A percentile compares a stretch with the other conserved stretches of the same genome.
Conservation (phyloP, 2,329 filamentous ascomycete species). For the Penicillium sp. region DNA sequence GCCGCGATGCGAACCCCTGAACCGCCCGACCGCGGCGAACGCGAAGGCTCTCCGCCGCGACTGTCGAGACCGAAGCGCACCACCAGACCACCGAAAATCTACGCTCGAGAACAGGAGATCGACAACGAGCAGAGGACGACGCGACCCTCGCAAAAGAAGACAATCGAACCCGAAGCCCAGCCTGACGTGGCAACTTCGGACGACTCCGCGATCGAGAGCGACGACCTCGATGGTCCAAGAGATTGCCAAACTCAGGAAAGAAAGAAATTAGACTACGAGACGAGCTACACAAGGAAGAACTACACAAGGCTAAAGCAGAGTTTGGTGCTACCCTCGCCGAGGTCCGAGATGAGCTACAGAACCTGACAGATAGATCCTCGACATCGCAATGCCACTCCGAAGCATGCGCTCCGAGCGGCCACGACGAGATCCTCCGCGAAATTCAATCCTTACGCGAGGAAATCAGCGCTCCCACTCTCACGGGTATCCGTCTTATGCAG, state of each 20-base stretch:
- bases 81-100: conserved; percentile 18
- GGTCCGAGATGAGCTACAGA: conserved; percentile 12
- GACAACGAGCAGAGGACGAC: conserved; percentile 18
- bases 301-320: conserved; percentile 22
- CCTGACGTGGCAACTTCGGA: conserved; percentile 16
- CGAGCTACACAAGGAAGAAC: conserved; percentile 22
- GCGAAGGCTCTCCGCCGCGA: no score
- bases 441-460: conserved; percentile 20
- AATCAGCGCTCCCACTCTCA: background rate
- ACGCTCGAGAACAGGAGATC: conserved; percentile 22
- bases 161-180: conserved; percentile 12
- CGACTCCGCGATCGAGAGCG: conserved; percentile 14
- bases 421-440: conserved; percentile 23
- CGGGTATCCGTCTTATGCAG: conserved; percentile 11
- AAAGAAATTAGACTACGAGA: conserved; percentile 25
- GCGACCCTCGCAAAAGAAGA: conserved; percentile 18
- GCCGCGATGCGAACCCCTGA: no score
- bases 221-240: conserved; percentile 19
- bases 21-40: conserved; percentile 12
- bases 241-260: conserved; percentile 23
- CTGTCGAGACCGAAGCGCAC: conserved; percentile 10
- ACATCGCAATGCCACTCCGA: conserved; percentile 18
- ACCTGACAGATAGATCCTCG: conserved; percentile 3
- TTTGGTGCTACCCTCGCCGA: conserved; percentile 20
- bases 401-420: conserved; percentile 12